Evolutionary conservation across 2,329 filamentous ascomycete species (phyloP).

Genomic region (Cercospora brassicicola): DNA sequence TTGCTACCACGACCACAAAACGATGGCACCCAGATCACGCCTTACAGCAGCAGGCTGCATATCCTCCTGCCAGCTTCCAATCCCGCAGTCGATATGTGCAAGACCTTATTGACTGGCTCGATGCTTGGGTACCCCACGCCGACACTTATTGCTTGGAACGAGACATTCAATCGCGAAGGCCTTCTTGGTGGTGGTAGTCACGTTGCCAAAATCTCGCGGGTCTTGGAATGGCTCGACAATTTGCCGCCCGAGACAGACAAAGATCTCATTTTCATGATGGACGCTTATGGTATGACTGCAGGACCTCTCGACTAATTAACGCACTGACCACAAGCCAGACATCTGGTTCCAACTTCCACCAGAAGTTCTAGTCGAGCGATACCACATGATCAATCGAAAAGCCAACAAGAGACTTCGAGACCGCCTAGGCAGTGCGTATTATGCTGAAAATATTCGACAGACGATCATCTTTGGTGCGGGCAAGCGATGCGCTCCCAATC

Average conservation of each 20-base stretch:
- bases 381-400: slow-evolving; percentile 26
- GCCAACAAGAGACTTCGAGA: slow-evolving; percentile 51
- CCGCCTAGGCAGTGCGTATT: slow-evolving; percentile 41
- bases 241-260: slow-evolving; percentile 24
- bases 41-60: slow-evolving; percentile 24
- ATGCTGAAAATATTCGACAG: slow-evolving; percentile 39
- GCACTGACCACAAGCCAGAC: slow-evolving; percentile 19
- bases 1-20: neutral
- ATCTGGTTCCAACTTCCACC: slow-evolving; percentile 33
- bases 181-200: slow-evolving; percentile 29
- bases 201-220: slow-evolving; percentile 27
- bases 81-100: slow-evolving; percentile 24
- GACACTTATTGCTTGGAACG: slow-evolving; percentile 28
- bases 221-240: slow-evolving; percentile 21
- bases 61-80: slow-evolving; percentile 26
- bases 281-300: slow-evolving; percentile 27
- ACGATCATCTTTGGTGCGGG: slow-evolving; percentile 58
- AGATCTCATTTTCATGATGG: slow-evolving; percentile 32
- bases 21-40: neutral
- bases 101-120: slow-evolving; percentile 24
- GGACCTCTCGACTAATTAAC: neutral
- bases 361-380: slow-evolving; percentile 29
- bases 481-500: slow-evolving; percentile 53
- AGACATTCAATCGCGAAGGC: slow-evolving; percentile 17
- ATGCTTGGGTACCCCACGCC: slow-evolving; percentile 27